Base-by-base conservation (phyloP, 192 early-diverging fungal species). In the Coemansia sp. region DNA sequence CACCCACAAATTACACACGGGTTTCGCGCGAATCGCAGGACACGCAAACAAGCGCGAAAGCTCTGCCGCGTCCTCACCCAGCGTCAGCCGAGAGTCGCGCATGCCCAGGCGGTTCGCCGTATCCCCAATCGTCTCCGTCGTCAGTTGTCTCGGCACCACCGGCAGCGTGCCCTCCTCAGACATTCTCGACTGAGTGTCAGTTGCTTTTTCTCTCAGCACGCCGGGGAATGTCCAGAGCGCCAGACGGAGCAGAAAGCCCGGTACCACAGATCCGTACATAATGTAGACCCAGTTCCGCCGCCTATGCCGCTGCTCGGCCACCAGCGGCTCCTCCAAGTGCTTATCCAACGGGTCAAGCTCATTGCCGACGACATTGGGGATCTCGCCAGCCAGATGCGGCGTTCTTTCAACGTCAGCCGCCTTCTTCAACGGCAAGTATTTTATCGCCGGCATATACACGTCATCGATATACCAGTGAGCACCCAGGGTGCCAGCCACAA, bases 371-470 rank as follows among this genome's bases (percentile, higher is more conserved):
- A 82, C 74, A 51, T 74, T 63, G 38, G 74, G 79, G 41, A 81
- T 73, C 55, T 81, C 70, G 38, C 36, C 38, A 6, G 67, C 63
- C 34, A 72, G 55, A 63, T 60, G 19, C 23, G 79, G 79, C 36
- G 50, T 46, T n/a, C 67, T 63, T 46, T 72, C 70, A 19, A 72
- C 61, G 39, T 81, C 78, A 12, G 55, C 67, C 1, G 78, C 78
- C 38, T 66, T 65, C 41, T 70, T 72, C 1, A 89, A 41, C 7
- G 87, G 87, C 69, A 89, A 46, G 44, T 77, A 74, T 29, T 73
- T 72, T 63, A 87, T 84, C 51, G 90, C 68, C 0, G 90, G 84
- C 59, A 78, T 67, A 31, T 85, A 89, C 37, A 88, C 88, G 36
- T 89, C 75, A 37, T 84, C 72, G 53, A 89, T 80, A 31, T 89